These are phyloP conservation scores for Talaromyces sp. DNA, from an alignment of 2,329 filamentous ascomycete species.

Conservation along the genomic window DNA sequence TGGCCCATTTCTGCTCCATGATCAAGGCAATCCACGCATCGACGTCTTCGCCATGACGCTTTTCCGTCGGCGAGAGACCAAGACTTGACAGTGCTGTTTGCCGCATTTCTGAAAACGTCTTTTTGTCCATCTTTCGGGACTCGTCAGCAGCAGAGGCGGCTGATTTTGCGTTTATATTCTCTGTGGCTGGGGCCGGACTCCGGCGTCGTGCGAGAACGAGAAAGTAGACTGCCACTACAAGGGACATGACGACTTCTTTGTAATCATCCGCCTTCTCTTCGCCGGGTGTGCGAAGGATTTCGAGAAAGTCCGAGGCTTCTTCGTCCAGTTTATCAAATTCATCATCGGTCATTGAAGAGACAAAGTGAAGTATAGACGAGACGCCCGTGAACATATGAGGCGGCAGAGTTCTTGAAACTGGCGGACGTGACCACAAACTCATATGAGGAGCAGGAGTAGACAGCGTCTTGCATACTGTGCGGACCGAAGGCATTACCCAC, in stretches of 20 bases:
- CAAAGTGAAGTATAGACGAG: slow-evolving; percentile 49
- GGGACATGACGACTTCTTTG: slow-evolving; percentile 30
- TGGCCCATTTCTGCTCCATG: slow-evolving; percentile 42
- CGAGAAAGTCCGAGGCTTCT: slow-evolving; percentile 28
- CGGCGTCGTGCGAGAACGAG: slow-evolving; percentile 47
- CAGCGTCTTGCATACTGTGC: slow-evolving; percentile 59
- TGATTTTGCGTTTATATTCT: slow-evolving; percentile 1
- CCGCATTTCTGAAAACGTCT: slow-evolving; percentile 36
- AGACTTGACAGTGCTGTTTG: slow-evolving; percentile 31
- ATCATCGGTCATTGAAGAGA: slow-evolving; percentile 40
- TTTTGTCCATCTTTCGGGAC: slow-evolving; percentile 31
- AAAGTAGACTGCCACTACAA: slow-evolving; percentile 40
- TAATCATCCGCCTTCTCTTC: slow-evolving; percentile 41
- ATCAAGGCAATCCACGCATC: slow-evolving; percentile 57
- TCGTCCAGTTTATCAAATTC: slow-evolving; percentile 39
- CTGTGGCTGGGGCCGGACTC: slow-evolving; percentile 14
- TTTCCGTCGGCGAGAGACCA: slow-evolving; percentile 36
- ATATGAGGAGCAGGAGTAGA: slow-evolving; percentile 44
- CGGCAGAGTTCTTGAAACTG: slow-evolving; percentile 47
- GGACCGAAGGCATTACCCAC: slow-evolving; percentile 66
- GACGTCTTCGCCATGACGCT: slow-evolving; percentile 45
- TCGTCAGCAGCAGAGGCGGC: slow-evolving; percentile 1
- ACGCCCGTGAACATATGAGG: slow-evolving; percentile 72
- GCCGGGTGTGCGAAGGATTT: slow-evolving; percentile 33
- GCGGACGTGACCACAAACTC: slow-evolving; percentile 30